Evolutionary conservation across 2,329 filamentous ascomycete genomes (phyloP), one percentile per base, ranked within the genome.

Genomic region (Fonsecaea pedrosoi): DNA sequence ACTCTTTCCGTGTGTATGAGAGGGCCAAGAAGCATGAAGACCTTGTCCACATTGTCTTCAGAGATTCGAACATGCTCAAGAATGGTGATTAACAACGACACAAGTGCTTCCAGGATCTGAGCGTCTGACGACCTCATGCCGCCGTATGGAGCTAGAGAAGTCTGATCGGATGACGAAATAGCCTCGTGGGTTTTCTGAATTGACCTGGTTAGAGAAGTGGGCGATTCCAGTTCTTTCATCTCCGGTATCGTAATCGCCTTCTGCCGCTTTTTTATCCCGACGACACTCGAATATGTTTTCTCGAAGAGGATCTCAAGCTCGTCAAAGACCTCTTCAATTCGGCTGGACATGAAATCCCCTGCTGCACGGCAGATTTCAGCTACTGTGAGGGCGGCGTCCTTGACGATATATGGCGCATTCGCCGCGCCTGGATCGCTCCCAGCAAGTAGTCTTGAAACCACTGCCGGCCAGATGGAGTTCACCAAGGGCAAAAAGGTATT

Each of bases 381-480:
- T 2, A 98, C 82, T 0, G 92, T 86, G 13, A 88, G 83, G 66
- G 92, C 88, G 5, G 92, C 89, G n/a, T 89, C 87, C 6, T 38
- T 45, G 9, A 56, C 35, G 4, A 35, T 56, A 38, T 56, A 62
- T 13, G 60, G 35, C 8, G 40, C 25, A 56, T 88, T 83, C 65
- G 92, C 88, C 5, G 92, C 89, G 15, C 89, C 87, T 8, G 90
- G 85, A 2, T 71, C 71, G 21, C 62, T 70, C 73, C n/a, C 71
- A 64, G 18, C 73, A 70, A 88, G 86, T 5, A 92, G 81, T 30
- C 89, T 84, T n/a, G 84, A 82, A 1, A 90, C 81, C 4, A 97
- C 81, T 6, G 96, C 90, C 0, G 94, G 93, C 94, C 94, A 99
- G 7, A 98, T 82, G 2, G 90, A 89, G 77, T 98, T 95, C 72